Evolutionary conservation across 2,329 filamentous ascomycete genomes (phyloP).

Genomic region (Xylariales sp.): DNA sequence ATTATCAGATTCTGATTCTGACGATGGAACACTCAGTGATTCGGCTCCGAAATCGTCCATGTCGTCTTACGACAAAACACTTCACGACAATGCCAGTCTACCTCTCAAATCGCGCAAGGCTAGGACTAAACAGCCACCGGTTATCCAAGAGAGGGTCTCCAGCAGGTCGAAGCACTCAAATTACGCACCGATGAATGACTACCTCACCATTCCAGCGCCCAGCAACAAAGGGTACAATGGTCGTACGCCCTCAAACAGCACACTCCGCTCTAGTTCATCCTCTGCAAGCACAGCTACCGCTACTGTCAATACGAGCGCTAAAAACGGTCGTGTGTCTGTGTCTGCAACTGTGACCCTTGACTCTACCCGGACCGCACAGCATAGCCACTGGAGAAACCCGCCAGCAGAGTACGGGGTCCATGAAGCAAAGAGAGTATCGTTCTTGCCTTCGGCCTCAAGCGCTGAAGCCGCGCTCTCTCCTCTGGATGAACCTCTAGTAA

Average conservation of each 20-base stretch:
- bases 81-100: slow-evolving; percentile 17
- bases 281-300: slow-evolving; percentile 19
- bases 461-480: slow-evolving; percentile 14
- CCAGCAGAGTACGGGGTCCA: slow-evolving; percentile 28
- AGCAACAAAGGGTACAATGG: slow-evolving; percentile 16
- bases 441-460: slow-evolving; percentile 28
- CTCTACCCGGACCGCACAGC: slow-evolving; percentile 15
- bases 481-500: no score
- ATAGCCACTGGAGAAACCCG: slow-evolving; percentile 21
- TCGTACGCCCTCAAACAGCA: slow-evolving; percentile 18
- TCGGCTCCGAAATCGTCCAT: slow-evolving; percentile 27
- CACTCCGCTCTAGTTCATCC: slow-evolving; percentile 19
- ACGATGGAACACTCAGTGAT: slow-evolving; percentile 39
- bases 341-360: slow-evolving; percentile 31
- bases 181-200: slow-evolving; percentile 36
- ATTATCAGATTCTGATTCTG: slow-evolving; percentile 52
- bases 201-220: slow-evolving; percentile 35
- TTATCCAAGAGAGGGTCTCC: slow-evolving; percentile 15
- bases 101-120: slow-evolving; percentile 14
- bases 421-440: slow-evolving; percentile 35
- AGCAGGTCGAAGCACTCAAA: slow-evolving; percentile 36
- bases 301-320: slow-evolving; percentile 13
- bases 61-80: slow-evolving; percentile 25
- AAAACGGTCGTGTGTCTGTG: slow-evolving; percentile 26
- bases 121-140: slow-evolving; percentile 15